A percentile compares a stretch with the other conserved stretches of the same genome.
phyloP scores from a whole-genome alignment of 257 asterid genomes.

The Nicotiana attenuata region DNA sequence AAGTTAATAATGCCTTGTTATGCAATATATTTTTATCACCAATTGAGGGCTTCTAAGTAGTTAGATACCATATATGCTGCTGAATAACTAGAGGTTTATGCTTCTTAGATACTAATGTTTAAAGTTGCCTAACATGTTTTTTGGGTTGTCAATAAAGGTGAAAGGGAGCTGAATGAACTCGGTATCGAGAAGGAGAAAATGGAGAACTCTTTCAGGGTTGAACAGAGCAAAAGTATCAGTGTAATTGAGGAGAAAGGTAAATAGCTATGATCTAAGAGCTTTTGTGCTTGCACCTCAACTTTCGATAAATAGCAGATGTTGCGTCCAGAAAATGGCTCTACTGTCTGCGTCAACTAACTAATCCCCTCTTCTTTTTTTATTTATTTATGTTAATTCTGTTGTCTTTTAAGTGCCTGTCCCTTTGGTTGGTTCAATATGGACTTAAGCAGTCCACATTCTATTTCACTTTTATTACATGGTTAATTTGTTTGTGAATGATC shows the following conservation, averaged over 20 bases:
- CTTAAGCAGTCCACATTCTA: neutral
- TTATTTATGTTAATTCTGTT: neutral
- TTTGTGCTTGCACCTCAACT: neutral
- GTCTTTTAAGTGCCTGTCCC: neutral
- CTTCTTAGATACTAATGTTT: neutral
- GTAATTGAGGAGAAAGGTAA: conserved; percentile 80
- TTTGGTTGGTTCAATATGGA: neutral
- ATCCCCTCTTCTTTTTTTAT: neutral
- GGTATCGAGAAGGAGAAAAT: conserved; percentile 47
- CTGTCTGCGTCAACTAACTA: neutral
- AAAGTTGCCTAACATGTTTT: conserved; percentile 13
- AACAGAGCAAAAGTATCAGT: conserved; percentile 42
- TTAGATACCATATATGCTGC: neutral
- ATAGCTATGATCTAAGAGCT: conserved; percentile 1
- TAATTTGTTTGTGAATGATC: neutral
- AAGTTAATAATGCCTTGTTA: conserved; percentile 25
- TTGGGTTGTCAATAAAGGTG: conserved; percentile 48
- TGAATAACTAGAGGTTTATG: neutral
- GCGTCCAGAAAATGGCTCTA: neutral
- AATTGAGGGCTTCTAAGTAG: neutral
- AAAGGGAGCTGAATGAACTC: conserved; percentile 67
- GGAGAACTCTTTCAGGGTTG: conserved; percentile 53
- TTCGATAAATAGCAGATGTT: neutral
- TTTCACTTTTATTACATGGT: neutral
- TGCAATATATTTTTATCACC: neutral